phyloP scores from a whole-genome alignment of 805 yeast genomes.

The Ogataea paradorogensis region DNA sequence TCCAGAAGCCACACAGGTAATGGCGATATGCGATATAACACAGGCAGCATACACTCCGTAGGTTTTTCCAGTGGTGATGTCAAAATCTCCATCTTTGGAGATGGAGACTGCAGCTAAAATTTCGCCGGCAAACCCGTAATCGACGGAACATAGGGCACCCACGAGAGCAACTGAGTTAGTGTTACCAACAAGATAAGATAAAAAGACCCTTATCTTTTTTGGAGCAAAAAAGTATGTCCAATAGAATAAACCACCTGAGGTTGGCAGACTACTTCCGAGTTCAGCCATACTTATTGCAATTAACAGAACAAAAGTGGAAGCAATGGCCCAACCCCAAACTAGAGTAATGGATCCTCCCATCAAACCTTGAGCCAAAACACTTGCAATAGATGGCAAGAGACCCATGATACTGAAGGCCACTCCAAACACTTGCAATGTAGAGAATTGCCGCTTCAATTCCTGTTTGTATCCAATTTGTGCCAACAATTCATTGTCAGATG shows the following conservation, averaged over 20 bases:
- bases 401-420: conserved; percentile 66
- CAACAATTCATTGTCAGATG: conserved; percentile 35
- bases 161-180: conserved; percentile 43
- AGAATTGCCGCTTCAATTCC: conserved; percentile 59
- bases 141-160: conserved; percentile 42
- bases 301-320: conserved; percentile 48
- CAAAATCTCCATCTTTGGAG: conserved; percentile 39
- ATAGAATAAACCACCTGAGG: conserved; percentile 62
- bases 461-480: conserved; percentile 62
- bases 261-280: conserved; percentile 58
- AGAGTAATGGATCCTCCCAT: conserved; percentile 57
- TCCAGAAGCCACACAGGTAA: conserved; percentile 39
- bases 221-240: conserved; percentile 45
- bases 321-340: conserved; percentile 48
- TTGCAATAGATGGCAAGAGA: conserved; percentile 61
- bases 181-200: conserved; percentile 42
- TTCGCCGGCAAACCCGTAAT: conserved; percentile 44
- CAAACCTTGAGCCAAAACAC: conserved; percentile 53
- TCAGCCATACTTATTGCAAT: conserved; percentile 62
- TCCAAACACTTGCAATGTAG: conserved; percentile 54
- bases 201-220: conserved; percentile 34
- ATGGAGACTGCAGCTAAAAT: conserved; percentile 42
- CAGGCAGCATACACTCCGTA: conserved; percentile 47
- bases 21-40: conserved; percentile 35
- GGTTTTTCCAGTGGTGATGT: conserved; percentile 36